Percentiles rank a stretch among this genome's conserved stretches.
Evolutionary conservation across 352 stramenopile genomes (phyloP).

Genomic region (Phytophthora cajani): DNA sequence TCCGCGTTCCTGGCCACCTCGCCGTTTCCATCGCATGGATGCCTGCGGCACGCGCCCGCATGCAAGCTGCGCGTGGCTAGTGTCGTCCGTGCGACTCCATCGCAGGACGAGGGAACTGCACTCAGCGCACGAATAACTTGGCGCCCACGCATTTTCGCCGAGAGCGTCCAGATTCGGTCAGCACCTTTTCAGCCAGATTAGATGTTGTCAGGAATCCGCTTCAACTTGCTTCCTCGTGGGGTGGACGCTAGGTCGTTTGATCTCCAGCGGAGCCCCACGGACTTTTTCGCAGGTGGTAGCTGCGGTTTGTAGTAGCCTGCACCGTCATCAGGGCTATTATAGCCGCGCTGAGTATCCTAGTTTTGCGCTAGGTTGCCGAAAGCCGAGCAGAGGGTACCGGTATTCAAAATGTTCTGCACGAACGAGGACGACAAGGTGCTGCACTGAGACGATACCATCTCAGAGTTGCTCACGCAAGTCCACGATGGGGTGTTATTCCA

Average conservation of each 20-base stretch:
- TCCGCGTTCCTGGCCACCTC: neutral
- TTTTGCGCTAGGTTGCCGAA: too few species aligned
- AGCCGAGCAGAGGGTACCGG: too few species aligned
- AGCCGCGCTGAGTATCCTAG: too few species aligned
- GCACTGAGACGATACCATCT: too few species aligned
- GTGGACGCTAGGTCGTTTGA: neutral
- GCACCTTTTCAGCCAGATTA: conserved; percentile 3
- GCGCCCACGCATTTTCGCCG: conserved; percentile 2
- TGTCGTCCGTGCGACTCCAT: conserved; percentile 1
- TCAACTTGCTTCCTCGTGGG: neutral
- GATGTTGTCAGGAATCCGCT: neutral
- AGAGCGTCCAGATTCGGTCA: conserved; percentile 5
- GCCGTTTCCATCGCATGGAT: conserved; percentile 1
- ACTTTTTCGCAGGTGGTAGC: too few species aligned
- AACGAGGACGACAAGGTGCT: too few species aligned
- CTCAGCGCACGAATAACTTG: neutral
- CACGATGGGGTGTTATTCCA: too few species aligned
- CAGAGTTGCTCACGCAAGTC: too few species aligned
- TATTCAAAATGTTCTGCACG: too few species aligned
- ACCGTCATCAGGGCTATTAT: too few species aligned
- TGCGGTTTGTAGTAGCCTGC: neutral
- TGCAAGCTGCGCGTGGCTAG: neutral
- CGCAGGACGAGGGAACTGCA: neutral
- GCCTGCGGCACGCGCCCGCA: neutral
- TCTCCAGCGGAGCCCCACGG: neutral